Evolutionary conservation across 352 stramenopile species (phyloP).

Genomic region (Globisporangium paddicum): DNA sequence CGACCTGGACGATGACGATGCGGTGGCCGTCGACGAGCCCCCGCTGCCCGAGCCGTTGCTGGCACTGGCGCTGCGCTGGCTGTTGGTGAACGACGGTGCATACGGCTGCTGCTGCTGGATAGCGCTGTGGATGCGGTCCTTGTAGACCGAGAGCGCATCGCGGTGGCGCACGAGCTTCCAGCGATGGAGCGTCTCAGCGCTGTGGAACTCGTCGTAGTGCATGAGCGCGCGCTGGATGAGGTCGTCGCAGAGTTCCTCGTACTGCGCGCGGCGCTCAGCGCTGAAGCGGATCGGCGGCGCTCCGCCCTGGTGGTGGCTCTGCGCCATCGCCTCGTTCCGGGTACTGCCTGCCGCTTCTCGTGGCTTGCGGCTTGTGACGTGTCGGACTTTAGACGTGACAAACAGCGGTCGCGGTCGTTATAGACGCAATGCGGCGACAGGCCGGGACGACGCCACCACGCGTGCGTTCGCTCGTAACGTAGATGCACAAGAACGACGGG

Average conservation of each 20-base stretch:
- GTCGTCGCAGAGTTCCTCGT: conserved; percentile 48
- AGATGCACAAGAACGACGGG: too few relatives aligned
- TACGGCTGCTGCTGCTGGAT: conserved; percentile 4
- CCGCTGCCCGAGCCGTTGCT: neutral
- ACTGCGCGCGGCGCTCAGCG: conserved; percentile 25
- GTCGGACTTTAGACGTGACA: neutral
- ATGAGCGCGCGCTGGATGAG: conserved; percentile 50
- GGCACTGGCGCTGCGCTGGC: neutral
- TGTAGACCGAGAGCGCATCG: conserved; percentile 57
- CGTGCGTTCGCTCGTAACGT: too few relatives aligned
- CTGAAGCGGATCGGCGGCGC: conserved; percentile 35
- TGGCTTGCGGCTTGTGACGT: neutral
- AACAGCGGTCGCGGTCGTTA: neutral
- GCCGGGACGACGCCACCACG: too few relatives aligned
- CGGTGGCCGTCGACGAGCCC: neutral
- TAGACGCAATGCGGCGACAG: too few relatives aligned
- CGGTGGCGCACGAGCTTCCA: conserved; percentile 59
- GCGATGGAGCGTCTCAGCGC: conserved; percentile 21
- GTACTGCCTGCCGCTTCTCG: too few relatives aligned
- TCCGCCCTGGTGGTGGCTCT: conserved; percentile 7
- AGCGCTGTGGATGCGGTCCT: conserved; percentile 9
- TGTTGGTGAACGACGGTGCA: neutral
- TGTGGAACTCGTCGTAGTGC: conserved; percentile 56
- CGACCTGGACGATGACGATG: conserved; percentile 23
- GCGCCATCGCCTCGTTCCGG: conserved; percentile 1